Evolutionary conservation across 1,139 yeast species (phyloP).

Genomic region (Taphrina populina): DNA sequence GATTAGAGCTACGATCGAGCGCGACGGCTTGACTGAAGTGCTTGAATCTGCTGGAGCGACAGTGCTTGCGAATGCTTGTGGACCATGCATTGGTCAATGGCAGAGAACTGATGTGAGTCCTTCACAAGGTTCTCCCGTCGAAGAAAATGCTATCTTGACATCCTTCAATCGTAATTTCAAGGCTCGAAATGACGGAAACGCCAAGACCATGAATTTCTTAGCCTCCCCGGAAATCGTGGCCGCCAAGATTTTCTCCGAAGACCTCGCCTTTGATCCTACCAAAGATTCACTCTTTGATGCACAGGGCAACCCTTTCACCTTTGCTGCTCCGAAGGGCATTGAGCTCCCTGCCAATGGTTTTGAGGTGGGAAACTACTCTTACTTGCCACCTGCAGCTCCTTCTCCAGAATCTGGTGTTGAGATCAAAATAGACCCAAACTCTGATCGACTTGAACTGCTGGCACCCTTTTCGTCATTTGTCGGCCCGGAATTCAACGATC

Average conservation of each 20-base stretch:
- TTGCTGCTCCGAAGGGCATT: slow-evolving; percentile 73
- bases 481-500: slow-evolving; percentile 68
- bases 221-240: slow-evolving; percentile 97
- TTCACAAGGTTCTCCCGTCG: slow-evolving; percentile 18
- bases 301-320: slow-evolving; percentile 69
- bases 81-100: slow-evolving; percentile 99
- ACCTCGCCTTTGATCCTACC: slow-evolving; percentile 81
- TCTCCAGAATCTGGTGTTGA: slow-evolving; percentile 70
- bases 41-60: slow-evolving; percentile 84
- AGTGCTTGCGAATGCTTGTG: slow-evolving; percentile 95
- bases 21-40: slow-evolving; percentile 81
- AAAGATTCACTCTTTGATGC: slow-evolving; percentile 67
- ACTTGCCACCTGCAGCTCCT: slow-evolving; percentile 68
- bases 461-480: slow-evolving; percentile 87
- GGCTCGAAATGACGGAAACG: slow-evolving; percentile 96
- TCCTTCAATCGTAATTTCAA: slow-evolving; percentile 95
- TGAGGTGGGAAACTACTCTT: slow-evolving; percentile 68
- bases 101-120: slow-evolving; percentile 73
- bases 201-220: slow-evolving; percentile 92
- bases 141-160: slow-evolving; percentile 81
- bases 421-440: slow-evolving; percentile 72
- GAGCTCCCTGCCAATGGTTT: slow-evolving; percentile 83
- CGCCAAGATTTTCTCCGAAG: slow-evolving; percentile 92
- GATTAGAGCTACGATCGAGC: slow-evolving; percentile 92
- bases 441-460: slow-evolving; percentile 76